Evolutionary conservation across 306 rosid species (phyloP), one percentile per base, ranked within the genome.

Genomic region (Cucumis hystrix): DNA sequence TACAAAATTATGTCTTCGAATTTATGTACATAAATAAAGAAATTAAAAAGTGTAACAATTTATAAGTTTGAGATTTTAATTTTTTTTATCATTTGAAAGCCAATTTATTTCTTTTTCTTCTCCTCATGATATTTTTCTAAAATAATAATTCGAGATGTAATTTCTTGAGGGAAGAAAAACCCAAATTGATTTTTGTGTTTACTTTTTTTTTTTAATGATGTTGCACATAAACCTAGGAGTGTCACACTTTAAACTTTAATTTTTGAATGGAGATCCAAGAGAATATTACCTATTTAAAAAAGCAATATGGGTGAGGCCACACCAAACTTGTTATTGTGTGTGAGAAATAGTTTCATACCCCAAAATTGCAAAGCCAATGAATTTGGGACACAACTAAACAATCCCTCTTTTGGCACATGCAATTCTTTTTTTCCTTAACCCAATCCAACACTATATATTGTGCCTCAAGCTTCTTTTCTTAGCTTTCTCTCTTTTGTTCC

Each of bases 191-290:
- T 28, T 28, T 28, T 28, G 1, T 28, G 2, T 28, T 1, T 28
- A 28, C 30, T 25, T 28, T 8, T 41, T 9, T n/a, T n/a, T 18
- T 14, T 14, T 0, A 68, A 68, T 68, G 74, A 40, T 41, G 3
- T 33, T 68, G 74, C 74, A 68, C 74, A 41, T n/a, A 18, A 68
- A 68, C 55, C 74, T n/a, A 68, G 74, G 49, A 68, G 35, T 41
- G 7, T 40, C 1, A 65, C 30, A 65, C 73, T 66, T 66, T 64
- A 35, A 10, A 33, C 70, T 66, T 66, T 37, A 8, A 11, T 60
- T 60, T 14, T 30, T 16, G 11, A 1, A 68, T 41, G 15, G 54
- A 41, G 74, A 68, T 68, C 55, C 55, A 68, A 68, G 28, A 68
- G 74, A 68, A 68, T 68, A 68, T 45, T 68, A 68, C 74, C 54